These are phyloP conservation scores for Barnettozyma californica DNA, from an alignment of 805 yeast genomes.

Conservation along the genomic window DNA sequence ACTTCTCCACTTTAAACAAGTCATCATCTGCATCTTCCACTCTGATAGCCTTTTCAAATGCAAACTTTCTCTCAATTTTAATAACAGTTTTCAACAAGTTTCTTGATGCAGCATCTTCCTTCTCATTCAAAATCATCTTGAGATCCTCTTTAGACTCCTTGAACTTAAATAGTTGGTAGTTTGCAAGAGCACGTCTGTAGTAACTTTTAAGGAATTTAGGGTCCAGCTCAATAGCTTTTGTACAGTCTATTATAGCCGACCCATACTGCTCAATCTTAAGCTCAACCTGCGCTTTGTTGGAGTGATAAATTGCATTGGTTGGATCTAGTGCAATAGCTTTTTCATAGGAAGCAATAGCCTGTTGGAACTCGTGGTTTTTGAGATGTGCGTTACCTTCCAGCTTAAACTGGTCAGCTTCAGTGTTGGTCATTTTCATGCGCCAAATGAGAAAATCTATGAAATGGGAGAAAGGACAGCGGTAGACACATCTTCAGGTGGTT, in stretches of 20 bases:
- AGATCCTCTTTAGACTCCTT: slow-evolving; percentile 70
- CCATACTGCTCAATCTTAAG: slow-evolving; percentile 86
- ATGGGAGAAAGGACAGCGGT: too few species aligned
- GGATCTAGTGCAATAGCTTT: slow-evolving; percentile 65
- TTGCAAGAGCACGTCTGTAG: slow-evolving; percentile 81
- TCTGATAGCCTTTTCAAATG: slow-evolving; percentile 84
- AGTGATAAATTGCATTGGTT: slow-evolving; percentile 55
- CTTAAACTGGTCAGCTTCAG: slow-evolving; percentile 48
- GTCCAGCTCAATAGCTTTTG: slow-evolving; percentile 63
- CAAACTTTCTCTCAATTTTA: slow-evolving; percentile 60
- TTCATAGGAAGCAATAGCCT: slow-evolving; percentile 69
- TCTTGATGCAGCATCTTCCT: slow-evolving; percentile 61
- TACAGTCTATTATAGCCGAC: slow-evolving; percentile 74
- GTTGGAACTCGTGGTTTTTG: slow-evolving; percentile 55
- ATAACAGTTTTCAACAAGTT: slow-evolving; percentile 58
- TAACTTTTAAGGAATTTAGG: slow-evolving; percentile 69
- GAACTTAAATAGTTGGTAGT: slow-evolving; percentile 70
- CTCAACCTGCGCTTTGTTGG: slow-evolving; percentile 89
- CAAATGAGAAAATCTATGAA: too few species aligned
- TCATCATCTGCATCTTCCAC: slow-evolving; percentile 59
- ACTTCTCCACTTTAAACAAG: slow-evolving; percentile 21
- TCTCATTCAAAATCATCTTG: slow-evolving; percentile 49
- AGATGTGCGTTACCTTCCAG: slow-evolving; percentile 69
- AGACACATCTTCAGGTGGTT: too few species aligned
- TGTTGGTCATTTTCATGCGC: slow-evolving; percentile 9